Base-by-base conservation (phyloP, 2,329 filamentous ascomycete genomes). In the Aspergillus calidoustus region DNA sequence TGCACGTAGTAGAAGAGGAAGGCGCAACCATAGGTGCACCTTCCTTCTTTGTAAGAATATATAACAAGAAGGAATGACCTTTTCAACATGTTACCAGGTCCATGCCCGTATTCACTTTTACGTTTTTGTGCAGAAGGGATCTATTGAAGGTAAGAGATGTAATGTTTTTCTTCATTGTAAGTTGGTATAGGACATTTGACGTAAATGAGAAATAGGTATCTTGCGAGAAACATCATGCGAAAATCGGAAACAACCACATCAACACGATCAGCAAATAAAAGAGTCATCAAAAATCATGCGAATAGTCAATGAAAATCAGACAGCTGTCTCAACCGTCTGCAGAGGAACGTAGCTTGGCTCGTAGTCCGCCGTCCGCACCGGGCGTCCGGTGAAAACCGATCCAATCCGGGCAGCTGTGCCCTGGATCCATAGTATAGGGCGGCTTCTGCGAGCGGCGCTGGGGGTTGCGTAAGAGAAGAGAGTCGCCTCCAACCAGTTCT, bases 271-370 rank as follows among this genome's bases (percentile, higher is more conserved):
- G 31, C 41, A 47, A n/a, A 17, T 19, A 19, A 54, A 59, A 46
- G 41, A 31, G 41, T 28, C 57, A 59, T 57, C 41, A 58, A 44
- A 43, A 46, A 13, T 15, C 57, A 59, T 49, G 44, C 55, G 57
- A 15, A 41, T 50, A 54, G n/a, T 48, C 54, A 57, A 51, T 47
- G 25, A 11, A 28, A 63, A 22, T 30, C 53, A 74, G 50, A 70
- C 72, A 60, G 68, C 68, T 41, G 76, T 71, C 58, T 82, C 80
- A 11, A 82, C 77, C 5, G 75, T 79, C 64, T 79, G 77, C 25
- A 82, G 69, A 3, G 80, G 80, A 22, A 82, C 76, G 66, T 82
- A 82, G 50, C 54, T 56, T 4, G 80, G 74, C 41, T 80, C 75
- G 57, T 54, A 44, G 19, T 31, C 78, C 73, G 43, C 71, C 64